These are phyloP conservation scores for Crassisporium funariophilum DNA, from an alignment of 768 basidiomycete species.

Conservation along the genomic window DNA sequence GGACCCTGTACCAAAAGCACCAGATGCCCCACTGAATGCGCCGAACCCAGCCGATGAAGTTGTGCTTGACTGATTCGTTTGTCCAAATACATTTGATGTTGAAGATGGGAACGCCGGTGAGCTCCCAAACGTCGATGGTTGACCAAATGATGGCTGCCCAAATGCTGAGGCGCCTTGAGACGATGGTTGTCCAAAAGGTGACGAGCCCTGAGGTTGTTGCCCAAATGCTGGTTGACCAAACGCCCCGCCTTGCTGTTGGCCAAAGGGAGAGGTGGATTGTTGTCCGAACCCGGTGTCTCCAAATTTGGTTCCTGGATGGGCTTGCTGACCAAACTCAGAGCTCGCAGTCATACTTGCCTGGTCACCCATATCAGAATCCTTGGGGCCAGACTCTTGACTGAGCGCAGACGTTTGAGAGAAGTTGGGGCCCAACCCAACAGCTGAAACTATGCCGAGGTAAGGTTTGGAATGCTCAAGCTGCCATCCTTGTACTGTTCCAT, in stretches of 20 bases:
- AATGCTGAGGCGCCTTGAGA: conserved; percentile 27
- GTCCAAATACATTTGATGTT: conserved; percentile 33
- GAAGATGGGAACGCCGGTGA: no score
- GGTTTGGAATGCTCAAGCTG: conserved; percentile 59
- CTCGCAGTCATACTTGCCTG: conserved; percentile 11
- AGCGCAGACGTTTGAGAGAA: conserved; percentile 9
- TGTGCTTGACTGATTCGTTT: conserved; percentile 20
- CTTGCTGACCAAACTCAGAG: conserved; percentile 9
- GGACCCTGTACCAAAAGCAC: conserved; percentile 13
- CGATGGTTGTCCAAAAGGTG: conserved; percentile 20
- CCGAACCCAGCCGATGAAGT: conserved; percentile 21
- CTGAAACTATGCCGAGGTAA: conserved; percentile 57
- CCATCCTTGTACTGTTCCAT: conserved; percentile 79
- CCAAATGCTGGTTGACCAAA: conserved; percentile 28
- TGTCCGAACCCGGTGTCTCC: conserved; percentile 27
- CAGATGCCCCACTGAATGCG: conserved; percentile 22
- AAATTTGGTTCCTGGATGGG: conserved; percentile 15
- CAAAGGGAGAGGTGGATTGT: conserved; percentile 24
- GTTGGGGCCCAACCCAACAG: conserved; percentile 15
- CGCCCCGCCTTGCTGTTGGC: conserved; percentile 17
- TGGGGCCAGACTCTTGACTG: conserved; percentile 10
- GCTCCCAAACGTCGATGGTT: conserved; percentile 34
- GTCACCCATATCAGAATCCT: conserved; percentile 26
- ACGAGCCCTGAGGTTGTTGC: no score
- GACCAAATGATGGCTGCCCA: conserved; percentile 35